phyloP scores from a whole-genome alignment of 1,284 basidiomycete species.

The Clitocybe nebularis region DNA sequence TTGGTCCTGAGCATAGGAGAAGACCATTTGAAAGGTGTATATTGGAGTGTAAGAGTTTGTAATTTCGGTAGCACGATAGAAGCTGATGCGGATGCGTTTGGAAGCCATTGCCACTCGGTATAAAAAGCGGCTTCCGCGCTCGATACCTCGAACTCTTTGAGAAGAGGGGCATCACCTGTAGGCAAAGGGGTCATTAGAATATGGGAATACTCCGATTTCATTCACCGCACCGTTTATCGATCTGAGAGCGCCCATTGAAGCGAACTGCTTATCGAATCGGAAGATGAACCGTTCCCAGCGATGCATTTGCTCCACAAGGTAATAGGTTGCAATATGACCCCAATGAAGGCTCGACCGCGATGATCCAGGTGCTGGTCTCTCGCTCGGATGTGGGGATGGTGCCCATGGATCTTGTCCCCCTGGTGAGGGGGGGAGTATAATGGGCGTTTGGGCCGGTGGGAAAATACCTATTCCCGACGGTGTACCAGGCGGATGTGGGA shows the following conservation, averaged over 20 bases:
- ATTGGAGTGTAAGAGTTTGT: slow-evolving; percentile 55
- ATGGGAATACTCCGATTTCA: not conserved
- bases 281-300: slow-evolving; percentile 78
- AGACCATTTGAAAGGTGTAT: slow-evolving; percentile 72
- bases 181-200: slow-evolving; percentile 10
- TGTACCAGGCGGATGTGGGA: slow-evolving; percentile 30
- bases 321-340: slow-evolving; percentile 75
- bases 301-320: slow-evolving; percentile 72
- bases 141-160: slow-evolving; percentile 73
- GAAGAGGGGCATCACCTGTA: slow-evolving; percentile 62
- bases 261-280: slow-evolving; percentile 69
- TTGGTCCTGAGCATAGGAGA: slow-evolving; percentile 59
- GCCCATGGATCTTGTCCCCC: slow-evolving; percentile 20
- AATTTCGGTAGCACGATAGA: slow-evolving; percentile 41
- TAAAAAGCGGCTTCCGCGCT: slow-evolving; percentile 60
- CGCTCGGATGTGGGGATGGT: slow-evolving; percentile 14
- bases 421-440: slow-evolving; percentile 32
- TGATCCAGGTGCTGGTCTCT: slow-evolving; percentile 15
- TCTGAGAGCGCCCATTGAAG: slow-evolving; percentile 64
- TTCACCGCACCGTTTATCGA: slow-evolving; percentile 55
- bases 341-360: slow-evolving; percentile 52
- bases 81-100: slow-evolving; percentile 39
- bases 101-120: slow-evolving; percentile 69
- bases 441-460: slow-evolving; percentile 30
- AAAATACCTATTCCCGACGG: slow-evolving; percentile 25